Evolutionary conservation across 495 filamentous ascomycete species (phyloP), one percentile per base, ranked within the genome.

Genomic region (Penicillium psychrofluorescens): DNA sequence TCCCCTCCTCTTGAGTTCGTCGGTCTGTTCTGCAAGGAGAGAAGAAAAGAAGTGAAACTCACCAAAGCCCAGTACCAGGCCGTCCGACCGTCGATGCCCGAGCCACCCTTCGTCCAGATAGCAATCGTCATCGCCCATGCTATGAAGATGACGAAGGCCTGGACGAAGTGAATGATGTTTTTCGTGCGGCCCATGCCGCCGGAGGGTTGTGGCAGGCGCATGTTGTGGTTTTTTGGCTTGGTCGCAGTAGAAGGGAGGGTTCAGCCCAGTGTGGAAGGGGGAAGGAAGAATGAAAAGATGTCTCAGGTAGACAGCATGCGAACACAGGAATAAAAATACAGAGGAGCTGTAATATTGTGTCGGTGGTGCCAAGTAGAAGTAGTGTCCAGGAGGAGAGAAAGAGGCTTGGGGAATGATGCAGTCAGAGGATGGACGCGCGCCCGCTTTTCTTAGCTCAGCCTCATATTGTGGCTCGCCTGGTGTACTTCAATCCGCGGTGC

Each of bases 1-100:
- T n/a, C n/a, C n/a, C n/a, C n/a, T n/a, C n/a, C 14, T 28, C 14
- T 34, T 11, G 13, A 12, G 16, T 22, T 22, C 22, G 22, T 22
- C 22, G 22, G 22, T 22, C 22, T 22, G 22, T 22, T 22, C 32
- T 6, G 9, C 32, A 9, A 2, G 32, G 9, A 10, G 7, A 10
- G n/a, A 34, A 6, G n/a, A 35, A 11, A 12, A 31, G 34, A 36
- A 10, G 29, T 22, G 15, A 4, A 32, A 59, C 83, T 58, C 78
- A 94, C 89, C 73, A 91, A 61, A 43, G 73, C 81, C 55, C 90
- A 90, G 42, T 80, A 86, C 78, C 78, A 94, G 36, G 75, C 83
- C 46, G 81, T 75, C 34, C 80, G 77, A 6, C 85, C 84, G 56
- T 84, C 84, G 38, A 83, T 80, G 12, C 63, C 66, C 22, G 22